phyloP scores from a whole-genome alignment of 148 eudicot species.

The Silene conica region DNA sequence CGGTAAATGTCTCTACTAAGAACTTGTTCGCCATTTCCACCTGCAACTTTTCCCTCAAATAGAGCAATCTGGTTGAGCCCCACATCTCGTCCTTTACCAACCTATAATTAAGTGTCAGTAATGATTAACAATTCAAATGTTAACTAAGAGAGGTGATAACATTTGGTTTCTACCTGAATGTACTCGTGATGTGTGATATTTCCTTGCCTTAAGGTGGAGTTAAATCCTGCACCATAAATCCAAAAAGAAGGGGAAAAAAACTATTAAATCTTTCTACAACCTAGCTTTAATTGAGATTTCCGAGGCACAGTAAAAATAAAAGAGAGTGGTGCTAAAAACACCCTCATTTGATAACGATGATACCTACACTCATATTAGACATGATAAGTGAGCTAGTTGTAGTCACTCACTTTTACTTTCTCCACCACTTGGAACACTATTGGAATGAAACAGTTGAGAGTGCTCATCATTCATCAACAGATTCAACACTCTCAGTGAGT shows the following conservation, averaged over 20 bases:
- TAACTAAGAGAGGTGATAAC: neutral
- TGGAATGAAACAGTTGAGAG: neutral
- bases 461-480: neutral
- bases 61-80: constrained; percentile 98
- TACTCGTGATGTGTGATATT: constrained; percentile 97
- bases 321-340: neutral
- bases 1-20: constrained; percentile 95
- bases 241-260: neutral
- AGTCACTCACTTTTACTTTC: neutral
- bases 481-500: too few species aligned
- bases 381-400: neutral
- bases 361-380: neutral
- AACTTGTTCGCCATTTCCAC: constrained; percentile 99
- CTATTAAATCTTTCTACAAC: neutral
- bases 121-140: neutral
- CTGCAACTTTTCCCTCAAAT: constrained; percentile 98
- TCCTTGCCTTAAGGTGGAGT: constrained; percentile 94
- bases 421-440: neutral
- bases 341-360: neutral
- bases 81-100: constrained; percentile 99
- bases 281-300: neutral
- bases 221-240: constrained; percentile 62
- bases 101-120: constrained; percentile 43
- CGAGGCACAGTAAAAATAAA: neutral
- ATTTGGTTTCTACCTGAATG: constrained; percentile 52